These are phyloP conservation scores for Pseudopyricularia cyperi DNA, from an alignment of 2,329 filamentous ascomycete genomes.

Conservation along the genomic window DNA sequence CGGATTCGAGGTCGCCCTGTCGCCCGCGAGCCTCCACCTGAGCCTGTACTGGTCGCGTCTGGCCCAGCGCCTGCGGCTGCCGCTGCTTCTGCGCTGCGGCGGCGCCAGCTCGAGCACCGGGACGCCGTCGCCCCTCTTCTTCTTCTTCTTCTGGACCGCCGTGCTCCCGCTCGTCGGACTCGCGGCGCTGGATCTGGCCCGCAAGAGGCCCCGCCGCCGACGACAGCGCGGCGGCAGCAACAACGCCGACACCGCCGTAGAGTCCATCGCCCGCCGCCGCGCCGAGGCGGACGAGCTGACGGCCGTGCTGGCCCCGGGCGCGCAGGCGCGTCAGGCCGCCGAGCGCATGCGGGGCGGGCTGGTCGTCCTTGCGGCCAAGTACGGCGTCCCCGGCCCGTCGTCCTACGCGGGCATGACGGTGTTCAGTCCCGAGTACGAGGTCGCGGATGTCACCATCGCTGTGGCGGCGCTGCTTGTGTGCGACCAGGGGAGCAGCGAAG, in stretches of 20 bases:
- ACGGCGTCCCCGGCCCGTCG: slow-evolving; percentile 21
- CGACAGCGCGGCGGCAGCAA: no score
- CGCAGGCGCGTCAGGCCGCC: slow-evolving; percentile 22
- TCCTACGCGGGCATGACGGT: neutral
- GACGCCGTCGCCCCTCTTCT: no score
- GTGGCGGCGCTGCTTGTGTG: slow-evolving; percentile 30
- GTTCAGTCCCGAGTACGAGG: slow-evolving; percentile 24
- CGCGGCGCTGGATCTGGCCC: slow-evolving; percentile 20
- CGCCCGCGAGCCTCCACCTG: slow-evolving; percentile 25
- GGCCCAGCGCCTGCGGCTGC: slow-evolving; percentile 28
- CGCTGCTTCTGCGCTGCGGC: slow-evolving; percentile 22
- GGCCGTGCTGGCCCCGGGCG: slow-evolving; percentile 25
- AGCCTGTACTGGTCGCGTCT: slow-evolving; percentile 34
- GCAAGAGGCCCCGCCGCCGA: neutral
- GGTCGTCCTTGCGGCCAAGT: slow-evolving; percentile 36
- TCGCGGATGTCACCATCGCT: slow-evolving; percentile 35
- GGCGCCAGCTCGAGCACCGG: no score
- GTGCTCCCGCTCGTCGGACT: slow-evolving; percentile 26
- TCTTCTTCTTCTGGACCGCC: slow-evolving; percentile 23
- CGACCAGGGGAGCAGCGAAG: slow-evolving; percentile 8
- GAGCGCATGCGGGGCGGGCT: slow-evolving; percentile 24
- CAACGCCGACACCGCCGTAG: slow-evolving; percentile 5
- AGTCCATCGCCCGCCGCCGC: slow-evolving; percentile 18
- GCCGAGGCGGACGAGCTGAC: slow-evolving; percentile 31
- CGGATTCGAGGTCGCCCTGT: slow-evolving; percentile 30